Evolutionary conservation across 2,329 filamentous ascomycete genomes (phyloP), one percentile per base, ranked within the genome.

Genomic region (Trichoderma citrinoviride): DNA sequence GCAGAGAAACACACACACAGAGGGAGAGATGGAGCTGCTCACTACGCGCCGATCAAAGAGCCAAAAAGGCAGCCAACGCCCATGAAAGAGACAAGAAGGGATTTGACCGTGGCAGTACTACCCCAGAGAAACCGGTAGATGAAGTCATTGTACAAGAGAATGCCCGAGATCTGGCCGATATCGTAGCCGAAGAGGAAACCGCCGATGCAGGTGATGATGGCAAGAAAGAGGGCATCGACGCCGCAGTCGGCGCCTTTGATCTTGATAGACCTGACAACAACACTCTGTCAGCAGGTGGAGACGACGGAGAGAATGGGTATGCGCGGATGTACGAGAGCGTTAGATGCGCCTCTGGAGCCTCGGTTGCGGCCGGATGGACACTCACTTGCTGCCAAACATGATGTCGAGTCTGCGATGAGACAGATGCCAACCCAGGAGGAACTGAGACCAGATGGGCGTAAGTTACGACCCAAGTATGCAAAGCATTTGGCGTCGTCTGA

Each of bases 181-280:
- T 88, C 86, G 69, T 87, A 87, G 54, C 86, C 86, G 72, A 87
- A 87, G 67, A 88, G 80, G 73, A 86, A 86, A 54, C 85, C 86
- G 66, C 85, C 85, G 46, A 88, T 81, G 50, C 82, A 84, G 49
- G 84, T 85, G 47, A 82, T 77, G 40, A 81, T 74, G 50, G 83
- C 83, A 29, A 87, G 69, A 29, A 81, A 58, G 65, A 81, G 67
- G 25, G 79, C 68, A 67, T 80, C 78, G 25, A 72, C 62, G 53
- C 79, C 78, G 60, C 77, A 79, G 54, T 79, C 73, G 71, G 77
- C 78, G 67, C 79, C 78, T 70, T 79, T 79, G 72, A 80, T 65
- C 64, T 73, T 77, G 70, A 80, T 73, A 41, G 77, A 78, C 66
- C 78, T 80, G 46, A 2, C 19, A 7, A 44, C 3, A 21, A 21